These are phyloP conservation scores for Ciborinia camelliae DNA, from an alignment of 2,329 filamentous ascomycete species.

Conservation along the genomic window DNA sequence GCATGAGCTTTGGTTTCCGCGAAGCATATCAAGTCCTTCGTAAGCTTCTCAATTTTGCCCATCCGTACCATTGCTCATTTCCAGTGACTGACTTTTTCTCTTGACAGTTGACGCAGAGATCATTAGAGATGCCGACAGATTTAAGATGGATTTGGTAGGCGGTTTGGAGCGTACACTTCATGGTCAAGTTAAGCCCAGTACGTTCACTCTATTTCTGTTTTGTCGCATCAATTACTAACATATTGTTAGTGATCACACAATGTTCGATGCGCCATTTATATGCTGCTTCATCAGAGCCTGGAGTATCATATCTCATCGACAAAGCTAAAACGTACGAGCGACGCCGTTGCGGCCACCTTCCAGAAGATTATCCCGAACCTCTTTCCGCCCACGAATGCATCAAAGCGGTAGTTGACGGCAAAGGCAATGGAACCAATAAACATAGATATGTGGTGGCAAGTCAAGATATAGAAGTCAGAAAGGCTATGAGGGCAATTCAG, in stretches of 20 bases:
- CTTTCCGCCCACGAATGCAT: constrained; percentile 69
- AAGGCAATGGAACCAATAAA: constrained; percentile 67
- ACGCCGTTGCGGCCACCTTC: constrained; percentile 74
- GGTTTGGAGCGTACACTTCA: constrained; percentile 80
- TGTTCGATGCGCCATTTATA: constrained; percentile 80
- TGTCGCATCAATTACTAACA: constrained; percentile 17
- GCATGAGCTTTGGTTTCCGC: constrained; percentile 82
- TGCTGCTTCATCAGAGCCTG: constrained; percentile 53
- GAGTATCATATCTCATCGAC: constrained; percentile 56
- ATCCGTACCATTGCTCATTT: neutral
- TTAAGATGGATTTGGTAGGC: constrained; percentile 83
- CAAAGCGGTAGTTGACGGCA: constrained; percentile 72
- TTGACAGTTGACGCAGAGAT: constrained; percentile 75
- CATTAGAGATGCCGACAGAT: constrained; percentile 73
- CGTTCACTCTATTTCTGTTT: constrained; percentile 33
- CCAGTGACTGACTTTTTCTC: constrained; percentile 16
- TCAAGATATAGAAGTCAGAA: constrained; percentile 63
- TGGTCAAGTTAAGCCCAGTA: constrained; percentile 79
- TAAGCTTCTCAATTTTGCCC: constrained; percentile 39
- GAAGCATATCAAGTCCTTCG: constrained; percentile 88
- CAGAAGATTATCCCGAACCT: constrained; percentile 66
- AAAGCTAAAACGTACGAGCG: constrained; percentile 73
- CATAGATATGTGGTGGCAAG: constrained; percentile 75
- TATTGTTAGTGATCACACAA: constrained; percentile 67
- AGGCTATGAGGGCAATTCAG: constrained; percentile 60